Base-by-base conservation (phyloP, 352 stramenopile genomes). In the Phytophthora sp. region DNA sequence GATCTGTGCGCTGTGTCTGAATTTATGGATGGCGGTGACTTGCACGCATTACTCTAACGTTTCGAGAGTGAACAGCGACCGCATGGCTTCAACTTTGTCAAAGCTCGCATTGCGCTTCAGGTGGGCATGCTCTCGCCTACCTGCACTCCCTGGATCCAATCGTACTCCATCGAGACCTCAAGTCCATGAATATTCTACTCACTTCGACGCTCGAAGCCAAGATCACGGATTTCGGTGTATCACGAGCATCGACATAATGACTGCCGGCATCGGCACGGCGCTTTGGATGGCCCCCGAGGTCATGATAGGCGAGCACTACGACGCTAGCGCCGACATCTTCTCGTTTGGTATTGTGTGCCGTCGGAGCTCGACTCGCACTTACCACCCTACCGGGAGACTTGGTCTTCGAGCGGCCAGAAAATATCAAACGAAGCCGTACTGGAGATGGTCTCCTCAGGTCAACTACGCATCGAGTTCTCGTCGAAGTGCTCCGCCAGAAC, bases 21-120 rank as follows among this genome's bases (percentile, higher is more conserved):
- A 56, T 78, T 78, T 48, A 80, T 84, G 72, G 58, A 72, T 21
- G 45, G 59, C 10, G 66, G 72, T 5, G 72, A 84, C 46, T 42
- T 84, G 31, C 65, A 69, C 6, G 45, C 54, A 7, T 35, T 69
- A 24, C 56, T 81, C 2, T 45, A 23, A 0, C 17, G 24, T 0
- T 72, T 64, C 26, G 23, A 62, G 8, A 26, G 21, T 10, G 43
- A 74, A 18, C 45, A 34, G 1, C 62, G 51, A 0, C 27, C 53
- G 18, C 58, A 46, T 0, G 73, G 73, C 5, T 75, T 79, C 17
- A 50, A 74, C 35, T 5, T 20, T 27, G 50, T 58, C 39, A 82
- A 82, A 42, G 8, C 42, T 10, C 13, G 38, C 1, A 65, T 77
- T 20, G 59, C 61, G 23, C 24, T 67, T 3, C 34, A 69, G 15